Base-by-base conservation (phyloP, 2,329 filamentous ascomycete genomes). In the Arthrobotrys iridis region DNA sequence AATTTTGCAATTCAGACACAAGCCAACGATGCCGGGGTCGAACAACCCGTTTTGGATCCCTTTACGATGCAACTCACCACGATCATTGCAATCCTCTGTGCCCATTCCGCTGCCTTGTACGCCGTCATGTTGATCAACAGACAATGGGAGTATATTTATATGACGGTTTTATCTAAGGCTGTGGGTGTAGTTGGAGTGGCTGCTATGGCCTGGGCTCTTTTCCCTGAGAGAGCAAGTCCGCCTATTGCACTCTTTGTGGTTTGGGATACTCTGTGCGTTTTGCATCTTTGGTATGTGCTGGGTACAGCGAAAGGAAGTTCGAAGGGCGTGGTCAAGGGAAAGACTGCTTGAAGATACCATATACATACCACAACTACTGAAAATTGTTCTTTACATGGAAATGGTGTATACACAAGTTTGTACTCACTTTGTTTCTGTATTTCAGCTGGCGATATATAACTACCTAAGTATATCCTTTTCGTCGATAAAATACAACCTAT, bases 121-220 rank as follows among this genome's bases (percentile, higher is more conserved):
- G 71, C 28, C 11, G 57, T 68, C 15, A 75, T 64, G 63, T 43
- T 75, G 15, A 18, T 58, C 18, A 35, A 75, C 15, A 63, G 71
- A 26, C 63, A 67, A 15, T 75, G 71, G 71, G 71, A 75, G 37
- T 75, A 68, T 28, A 58, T 75, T 1, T 75, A 75, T 45, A 75
- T 75, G 71, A 75, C 46, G 0, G 71, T 68, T 6, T 35, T 75
- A 40, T 68, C 71, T 7, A 75, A 75, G 30, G 57, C 71, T 3
- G 45, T 75, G 2, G 71, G 71, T 3, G 48, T 75, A 4, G 63
- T 75, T 11, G 46, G 57, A 18, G 71, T 75, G 8, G 63, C 35
- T 2, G 15, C 28, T n/a, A 58, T 68, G 63, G 57, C 46, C 11
- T 75, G 71, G 71, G 48, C 37, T 10, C 2, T 68, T n/a, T 75